Conservation (phyloP, 805 yeast genomes). For the Saturnispora mendoncae region DNA sequence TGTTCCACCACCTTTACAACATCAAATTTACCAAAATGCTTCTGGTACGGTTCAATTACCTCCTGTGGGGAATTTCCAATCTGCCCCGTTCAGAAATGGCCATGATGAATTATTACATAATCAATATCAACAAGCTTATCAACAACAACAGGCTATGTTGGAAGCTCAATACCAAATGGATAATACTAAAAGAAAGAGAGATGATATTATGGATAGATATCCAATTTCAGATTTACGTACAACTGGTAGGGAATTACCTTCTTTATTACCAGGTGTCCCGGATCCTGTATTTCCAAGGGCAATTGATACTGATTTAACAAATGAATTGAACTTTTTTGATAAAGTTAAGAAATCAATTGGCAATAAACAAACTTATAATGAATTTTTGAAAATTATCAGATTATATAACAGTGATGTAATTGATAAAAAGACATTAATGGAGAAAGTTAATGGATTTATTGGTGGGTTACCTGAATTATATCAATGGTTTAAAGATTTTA, state of each 20-base stretch:
- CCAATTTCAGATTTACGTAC: constrained; percentile 38
- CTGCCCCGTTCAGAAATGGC: constrained; percentile 27
- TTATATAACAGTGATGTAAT: constrained; percentile 85
- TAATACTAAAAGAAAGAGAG: constrained; percentile 24
- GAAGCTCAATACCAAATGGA: constrained; percentile 3
- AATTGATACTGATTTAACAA: constrained; percentile 55
- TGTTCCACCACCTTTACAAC: neutral
- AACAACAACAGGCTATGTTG: constrained; percentile 9
- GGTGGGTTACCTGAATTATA: constrained; percentile 74
- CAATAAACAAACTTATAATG: constrained; percentile 83
- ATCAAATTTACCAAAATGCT: constrained; percentile 3
- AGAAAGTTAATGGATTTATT: constrained; percentile 74
- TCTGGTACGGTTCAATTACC: constrained; percentile 50
- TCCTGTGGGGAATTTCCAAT: constrained; percentile 83
- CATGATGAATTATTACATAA: constrained; percentile 12
- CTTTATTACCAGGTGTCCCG: constrained; percentile 76
- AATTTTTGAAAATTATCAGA: constrained; percentile 81
- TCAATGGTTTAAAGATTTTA: constrained; percentile 87
- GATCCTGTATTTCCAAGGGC: constrained; percentile 64
- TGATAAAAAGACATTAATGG: constrained; percentile 73
- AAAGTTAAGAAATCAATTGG: constrained; percentile 82
- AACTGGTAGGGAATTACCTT: constrained; percentile 38
- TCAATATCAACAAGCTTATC: constrained; percentile 11
- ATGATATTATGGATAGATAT: constrained; percentile 23
- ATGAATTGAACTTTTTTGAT: constrained; percentile 87